Evolutionary conservation across 1,139 yeast species (phyloP), one percentile per base, ranked within the genome.

Genomic region (Candida freyschussii): DNA sequence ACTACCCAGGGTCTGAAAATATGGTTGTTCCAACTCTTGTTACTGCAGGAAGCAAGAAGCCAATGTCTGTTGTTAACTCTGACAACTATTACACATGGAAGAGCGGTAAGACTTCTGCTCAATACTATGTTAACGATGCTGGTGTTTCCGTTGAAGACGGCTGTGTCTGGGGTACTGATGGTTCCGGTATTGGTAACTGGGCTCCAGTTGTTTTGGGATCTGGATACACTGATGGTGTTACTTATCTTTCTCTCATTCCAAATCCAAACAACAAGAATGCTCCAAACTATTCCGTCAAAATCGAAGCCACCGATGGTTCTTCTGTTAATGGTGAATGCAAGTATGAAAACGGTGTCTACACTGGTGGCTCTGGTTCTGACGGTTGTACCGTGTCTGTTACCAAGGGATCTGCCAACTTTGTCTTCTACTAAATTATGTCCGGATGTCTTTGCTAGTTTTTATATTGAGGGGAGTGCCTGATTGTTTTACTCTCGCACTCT

Each of bases 1-100:
- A 91, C 63, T 91, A 91, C 75, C 98, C 97, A 54, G 97, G 97
- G 68, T 81, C 96, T 44, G 98, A 91, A 71, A 87, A 86, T 73
- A 91, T 91, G 97, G 89, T 78, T 52, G 72, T 89, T 44, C 97
- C 97, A 58, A 89, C 96, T 42, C 65, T 76, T 39, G 83, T 89
- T 35, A 60, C 60, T 25, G 85, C 81, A 42, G 95, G 95, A 50
- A 57, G 67, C 26, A 49, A 72, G 25, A 65, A 72, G 52, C 80
- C 83, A 32, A 69, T 85, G 51, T 70, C 95, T 34, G 93, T 81
- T 46, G 95, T 87, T 46, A 74, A 87, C 60, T 77, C 78, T 59
- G 76, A 64, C 53, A 56, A 66, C 43, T 89, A 89, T 75, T 91
- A 75, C 75, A 60, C 59, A 38, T 89, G 96, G 96, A 56, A 65